Percentiles rank a stretch among this genome's conserved stretches.
phyloP scores from a whole-genome alignment of 2,329 filamentous ascomycete genomes.

The Apiospora aurea region DNA sequence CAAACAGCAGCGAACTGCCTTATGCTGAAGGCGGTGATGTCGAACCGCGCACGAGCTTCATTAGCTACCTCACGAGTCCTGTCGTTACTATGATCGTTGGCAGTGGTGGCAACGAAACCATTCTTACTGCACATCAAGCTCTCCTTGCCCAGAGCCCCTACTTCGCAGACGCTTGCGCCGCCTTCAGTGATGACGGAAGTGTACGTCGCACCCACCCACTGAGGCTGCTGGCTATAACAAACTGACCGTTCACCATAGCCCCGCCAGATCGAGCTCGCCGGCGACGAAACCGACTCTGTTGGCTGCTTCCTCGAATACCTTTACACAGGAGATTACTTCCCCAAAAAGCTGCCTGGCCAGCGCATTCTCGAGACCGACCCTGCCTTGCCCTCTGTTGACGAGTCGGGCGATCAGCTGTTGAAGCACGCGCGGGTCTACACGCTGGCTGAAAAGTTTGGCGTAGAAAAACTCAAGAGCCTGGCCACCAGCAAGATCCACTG shows the following conservation, averaged over 20 bases:
- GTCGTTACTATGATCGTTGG: conserved; percentile 74
- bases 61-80: conserved; percentile 71
- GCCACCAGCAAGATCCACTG: conserved; percentile 92
- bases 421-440: conserved; percentile 92
- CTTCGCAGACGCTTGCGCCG: conserved; percentile 69
- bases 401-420: conserved; percentile 82
- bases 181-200: conserved; percentile 66
- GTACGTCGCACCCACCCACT: conserved; percentile 52
- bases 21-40: conserved; percentile 48
- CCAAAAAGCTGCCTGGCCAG: conserved; percentile 67
- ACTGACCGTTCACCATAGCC: conserved; percentile 47
- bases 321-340: conserved; percentile 89
- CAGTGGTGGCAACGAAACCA: conserved; percentile 62
- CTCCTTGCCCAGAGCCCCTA: conserved; percentile 78
- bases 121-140: conserved; percentile 80
- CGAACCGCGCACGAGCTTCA: conserved; percentile 53
- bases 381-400: conserved; percentile 70
- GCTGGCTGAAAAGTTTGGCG: conserved; percentile 78
- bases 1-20: conserved; percentile 43
- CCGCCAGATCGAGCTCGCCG: conserved; percentile 71
- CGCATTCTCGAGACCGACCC: conserved; percentile 75
- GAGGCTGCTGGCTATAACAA: conserved; percentile 16
- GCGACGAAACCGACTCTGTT: conserved; percentile 75
- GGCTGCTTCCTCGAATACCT: conserved; percentile 84
- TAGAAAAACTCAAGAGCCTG: conserved; percentile 73